Evolutionary conservation across 2,329 filamentous ascomycete species (phyloP), one percentile per base, ranked within the genome.

Genomic region (Colletotrichum sp.): DNA sequence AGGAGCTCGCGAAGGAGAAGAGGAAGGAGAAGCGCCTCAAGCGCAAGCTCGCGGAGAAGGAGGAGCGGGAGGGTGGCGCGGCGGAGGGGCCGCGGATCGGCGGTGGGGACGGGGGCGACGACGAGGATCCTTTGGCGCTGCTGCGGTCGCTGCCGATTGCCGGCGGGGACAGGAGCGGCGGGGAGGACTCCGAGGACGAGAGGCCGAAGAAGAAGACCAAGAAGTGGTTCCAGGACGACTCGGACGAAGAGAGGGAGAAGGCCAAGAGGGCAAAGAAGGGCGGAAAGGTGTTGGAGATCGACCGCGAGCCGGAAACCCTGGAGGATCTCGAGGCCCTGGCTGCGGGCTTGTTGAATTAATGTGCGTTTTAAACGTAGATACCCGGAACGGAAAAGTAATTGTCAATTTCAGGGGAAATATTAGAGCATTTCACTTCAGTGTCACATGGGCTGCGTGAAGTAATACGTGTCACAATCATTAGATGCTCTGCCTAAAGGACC

Each of bases 281-380:
- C 69, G 85, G 87, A 80, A 89, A 88, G 83, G 88, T 91, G 61
- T 88, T 93, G 79, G 89, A 90, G 84, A 87, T 90, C 78, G 87
- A 87, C 16, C 89, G 92, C 66, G 92, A 95, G 84, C 94, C 93
- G 15, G 93, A 95, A 83, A 96, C 93, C 55, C 84, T 96, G 78
- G 93, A 95, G 82, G 94, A 96, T 82, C 87, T 95, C 78, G 94
- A 96, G 84, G 91, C 92, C 54, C 83, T 96, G 83, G 95, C 95
- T 69, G 90, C 93, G 58, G 93, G 93, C 5, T 83, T 97, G 82
- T 83, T 97, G 57, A 74, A 74, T 33, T 74, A 72, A 54, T 69
- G 57, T 62, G 27, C 36, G 29, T 62, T 81, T 64, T 75, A 70
- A 72, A 75, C 76, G 73, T 76, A 73, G 77, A 83, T 82, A 82